Evolutionary conservation across 257 asterid genomes (phyloP), one percentile per base, ranked within the genome.

Genomic region (Sherardia arvensis): DNA sequence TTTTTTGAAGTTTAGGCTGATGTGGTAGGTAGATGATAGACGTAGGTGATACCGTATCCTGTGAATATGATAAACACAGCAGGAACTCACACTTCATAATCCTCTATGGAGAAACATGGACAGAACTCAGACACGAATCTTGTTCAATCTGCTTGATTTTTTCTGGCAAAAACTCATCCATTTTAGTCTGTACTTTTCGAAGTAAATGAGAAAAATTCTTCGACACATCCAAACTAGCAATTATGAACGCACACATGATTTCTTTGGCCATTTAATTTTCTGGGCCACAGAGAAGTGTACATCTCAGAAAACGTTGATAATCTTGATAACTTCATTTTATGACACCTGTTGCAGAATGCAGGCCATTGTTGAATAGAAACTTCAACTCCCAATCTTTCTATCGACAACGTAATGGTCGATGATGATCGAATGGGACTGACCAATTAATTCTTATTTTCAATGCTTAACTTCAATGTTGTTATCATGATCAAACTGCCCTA

Each of bases 261-360:
- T 56, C 17, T n/a, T 56, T 36, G 60, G 20, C 5, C 17, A 51
- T 30, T 49, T 5, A 29, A 25, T 20, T 43, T 45, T 30, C 53
- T 8, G 55, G 51, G 71, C 59, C 59, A 43, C 20, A 33, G 15
- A 6, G 62, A 61, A 29, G 38, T 51, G 9, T 51, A 23, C 45
- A 9, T 28, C n/a, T n/a, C 29, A 23, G 53, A 69, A 58, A 58
- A 30, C 40, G 55, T 32, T 49, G 67, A 65, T 71, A 10, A 34
- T 34, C 10, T 34, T 30, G 4, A 30, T 30, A 65, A 21, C 43
- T 57, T 36, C 62, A 65, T 47, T 36, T 25, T 0, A 0, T 54
- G 68, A 47, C 69, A 66, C 56, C 65, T 61, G 69, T 54, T 66
- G 76, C 64, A 20, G n/a, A 66, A 45, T 66, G 76, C 64, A 20